Evolutionary conservation across 331 rosid genomes (phyloP), one percentile per base, ranked within the genome.

Genomic region (Quercus tomentella): DNA sequence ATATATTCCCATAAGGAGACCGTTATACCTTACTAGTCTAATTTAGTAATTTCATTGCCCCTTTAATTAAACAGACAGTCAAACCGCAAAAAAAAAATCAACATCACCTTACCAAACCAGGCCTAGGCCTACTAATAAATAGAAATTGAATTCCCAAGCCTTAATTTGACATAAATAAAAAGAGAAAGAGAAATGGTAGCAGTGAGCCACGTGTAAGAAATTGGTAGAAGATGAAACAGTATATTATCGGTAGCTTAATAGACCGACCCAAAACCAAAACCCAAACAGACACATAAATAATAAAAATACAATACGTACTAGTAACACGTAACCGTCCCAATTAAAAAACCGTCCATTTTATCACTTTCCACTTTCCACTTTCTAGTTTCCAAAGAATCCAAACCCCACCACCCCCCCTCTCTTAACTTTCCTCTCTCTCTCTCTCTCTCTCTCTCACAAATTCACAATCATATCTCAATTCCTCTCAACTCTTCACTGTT

Each of bases 161-260:
- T 49, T 49, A 49, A 49, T 12, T 49, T 49, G 54, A 49, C 54
- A 16, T 23, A 43, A 75, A 25, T 1, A 63, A 51, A 37, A 22
- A 17, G 1, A 25, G n/a, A 18, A 3, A 49, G 5, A 10, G 5
- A 11, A 12, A 49, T 14, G 54, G 17, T 41, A 8, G 45, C 10
- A 41, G 7, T 4, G 18, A 15, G 82, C 82, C 86, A 70, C 82
- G 77, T 78, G 85, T n/a, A 71, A 25, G 26, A 52, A 33, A 1
- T 2, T n/a, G 3, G 37, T n/a, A 3, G 63, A 4, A 12, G 12
- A 18, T 45, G 30, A 28, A 58, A 9, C 31, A 49, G 18, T 3
- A 0, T 3, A 8, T 41, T 8, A 41, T 8, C 8, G 31, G 66
- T 22, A 18, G 52, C 52, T 45, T 67, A 67, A 67, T 35, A 7